Evolutionary conservation across 2,329 filamentous ascomycete genomes (phyloP).

Genomic region (Trichoderma aggressivum): DNA sequence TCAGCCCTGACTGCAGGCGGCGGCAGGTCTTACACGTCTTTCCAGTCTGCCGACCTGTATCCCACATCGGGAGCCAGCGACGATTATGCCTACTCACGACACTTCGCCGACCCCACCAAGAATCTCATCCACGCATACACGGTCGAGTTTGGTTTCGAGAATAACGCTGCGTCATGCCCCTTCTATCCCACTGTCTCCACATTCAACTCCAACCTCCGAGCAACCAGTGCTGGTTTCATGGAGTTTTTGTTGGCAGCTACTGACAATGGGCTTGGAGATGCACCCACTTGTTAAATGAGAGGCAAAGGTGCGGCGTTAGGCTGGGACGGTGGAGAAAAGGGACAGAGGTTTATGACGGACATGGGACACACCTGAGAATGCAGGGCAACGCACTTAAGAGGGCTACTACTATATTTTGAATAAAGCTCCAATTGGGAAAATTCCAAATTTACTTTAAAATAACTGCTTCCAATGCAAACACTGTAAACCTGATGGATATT

Average conservation of each 20-base stretch:
- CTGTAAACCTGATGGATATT: not conserved
- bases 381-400: not conserved
- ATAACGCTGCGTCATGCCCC: slow-evolving; percentile 27
- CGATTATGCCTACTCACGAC: slow-evolving; percentile 46
- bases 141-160: slow-evolving; percentile 44
- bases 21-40: slow-evolving; percentile 31
- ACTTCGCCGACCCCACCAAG: slow-evolving; percentile 32
- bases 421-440: not conserved
- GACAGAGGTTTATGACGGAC: not conserved
- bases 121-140: slow-evolving; percentile 43
- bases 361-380: not conserved
- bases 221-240: slow-evolving; percentile 47
- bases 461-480: not conserved
- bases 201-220: slow-evolving; percentile 42
- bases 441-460: not conserved
- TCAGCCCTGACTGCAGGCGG: slow-evolving; percentile 28
- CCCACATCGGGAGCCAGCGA: slow-evolving; percentile 45
- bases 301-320: not conserved
- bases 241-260: slow-evolving; percentile 38
- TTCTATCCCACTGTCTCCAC: slow-evolving; percentile 46
- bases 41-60: slow-evolving; percentile 42
- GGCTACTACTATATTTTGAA: not conserved
- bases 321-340: not conserved
- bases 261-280: not conserved
- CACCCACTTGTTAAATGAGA: not conserved